These are phyloP conservation scores for Alternaria sp. DNA, from an alignment of 2,329 filamentous ascomycete genomes.

Conservation along the genomic window DNA sequence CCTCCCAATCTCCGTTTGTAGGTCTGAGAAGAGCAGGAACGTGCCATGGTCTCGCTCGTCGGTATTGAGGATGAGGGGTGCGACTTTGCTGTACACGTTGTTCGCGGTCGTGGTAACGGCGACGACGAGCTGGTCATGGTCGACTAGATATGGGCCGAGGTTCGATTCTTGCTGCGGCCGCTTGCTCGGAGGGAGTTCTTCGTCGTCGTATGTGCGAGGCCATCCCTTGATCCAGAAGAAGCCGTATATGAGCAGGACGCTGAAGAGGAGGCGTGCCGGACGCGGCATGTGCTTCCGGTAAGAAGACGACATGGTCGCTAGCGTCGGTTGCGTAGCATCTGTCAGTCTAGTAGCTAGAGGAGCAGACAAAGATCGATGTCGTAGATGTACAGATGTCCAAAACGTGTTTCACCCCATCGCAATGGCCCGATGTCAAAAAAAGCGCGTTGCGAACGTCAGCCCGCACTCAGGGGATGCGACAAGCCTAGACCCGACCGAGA, in stretches of 20 bases:
- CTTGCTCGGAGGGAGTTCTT: conserved; percentile 37
- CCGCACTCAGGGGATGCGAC: conserved; percentile 21
- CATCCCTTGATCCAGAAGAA: conserved; percentile 47
- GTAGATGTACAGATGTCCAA: not conserved
- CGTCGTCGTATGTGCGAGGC: conserved; percentile 45
- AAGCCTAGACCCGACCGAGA: conserved; percentile 15
- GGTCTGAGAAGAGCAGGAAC: conserved; percentile 52
- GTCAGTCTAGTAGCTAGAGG: not conserved
- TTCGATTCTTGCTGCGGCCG: conserved; percentile 26
- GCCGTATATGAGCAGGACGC: conserved; percentile 33
- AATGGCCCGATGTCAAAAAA: conserved; percentile 4
- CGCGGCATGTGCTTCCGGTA: conserved; percentile 32
- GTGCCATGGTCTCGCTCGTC: conserved; percentile 44
- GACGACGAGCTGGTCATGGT: conserved; percentile 56
- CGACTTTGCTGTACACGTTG: conserved; percentile 64
- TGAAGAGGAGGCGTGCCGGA: conserved; percentile 32
- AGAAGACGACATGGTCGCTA: conserved; percentile 38
- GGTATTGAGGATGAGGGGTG: conserved; percentile 45
- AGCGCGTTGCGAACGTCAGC: conserved; percentile 6
- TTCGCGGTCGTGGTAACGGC: conserved; percentile 66
- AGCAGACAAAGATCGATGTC: conserved; percentile 4
- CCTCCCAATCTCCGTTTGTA: conserved; percentile 44
- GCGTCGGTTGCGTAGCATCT: conserved; percentile 18
- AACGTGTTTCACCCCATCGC: conserved; percentile 15
- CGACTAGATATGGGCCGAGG: conserved; percentile 29